Percentiles rank a stretch among this genome's conserved stretches.
Evolutionary conservation across 2,329 filamentous ascomycete genomes (phyloP).

Genomic region (Aspergillus udagawae): DNA sequence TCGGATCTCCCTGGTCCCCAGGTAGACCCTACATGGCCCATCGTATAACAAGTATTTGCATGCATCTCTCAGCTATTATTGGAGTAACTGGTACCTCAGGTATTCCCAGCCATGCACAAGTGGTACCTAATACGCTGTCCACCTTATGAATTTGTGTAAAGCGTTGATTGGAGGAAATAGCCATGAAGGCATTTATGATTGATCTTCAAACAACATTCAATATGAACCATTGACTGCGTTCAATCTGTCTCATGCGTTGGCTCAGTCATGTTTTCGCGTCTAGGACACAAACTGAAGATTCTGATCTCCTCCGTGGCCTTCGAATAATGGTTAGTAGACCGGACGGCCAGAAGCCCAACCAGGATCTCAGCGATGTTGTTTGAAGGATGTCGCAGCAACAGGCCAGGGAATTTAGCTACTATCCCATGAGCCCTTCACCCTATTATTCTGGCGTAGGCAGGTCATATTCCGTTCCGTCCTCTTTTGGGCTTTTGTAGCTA

Average conservation of each 20-base stretch:
- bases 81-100: background rate
- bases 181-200: background rate
- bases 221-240: background rate
- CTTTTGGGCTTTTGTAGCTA: background rate
- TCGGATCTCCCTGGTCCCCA: background rate
- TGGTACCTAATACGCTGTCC: background rate
- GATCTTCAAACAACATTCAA: background rate
- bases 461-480: background rate
- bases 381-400: background rate
- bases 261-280: background rate
- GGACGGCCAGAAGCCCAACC: background rate
- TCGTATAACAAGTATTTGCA: background rate
- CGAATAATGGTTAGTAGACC: background rate
- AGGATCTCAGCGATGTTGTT: background rate
- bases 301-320: background rate
- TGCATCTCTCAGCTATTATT: background rate
- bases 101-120: background rate
- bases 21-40: background rate
- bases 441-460: background rate
- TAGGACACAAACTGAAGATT: background rate
- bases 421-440: background rate
- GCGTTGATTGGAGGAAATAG: background rate
- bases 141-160: background rate
- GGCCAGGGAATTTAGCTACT: background rate
- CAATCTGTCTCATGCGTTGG: background rate